Conservation (phyloP, 108 stramenopile species). For the Cyclotella atomus region DNA sequence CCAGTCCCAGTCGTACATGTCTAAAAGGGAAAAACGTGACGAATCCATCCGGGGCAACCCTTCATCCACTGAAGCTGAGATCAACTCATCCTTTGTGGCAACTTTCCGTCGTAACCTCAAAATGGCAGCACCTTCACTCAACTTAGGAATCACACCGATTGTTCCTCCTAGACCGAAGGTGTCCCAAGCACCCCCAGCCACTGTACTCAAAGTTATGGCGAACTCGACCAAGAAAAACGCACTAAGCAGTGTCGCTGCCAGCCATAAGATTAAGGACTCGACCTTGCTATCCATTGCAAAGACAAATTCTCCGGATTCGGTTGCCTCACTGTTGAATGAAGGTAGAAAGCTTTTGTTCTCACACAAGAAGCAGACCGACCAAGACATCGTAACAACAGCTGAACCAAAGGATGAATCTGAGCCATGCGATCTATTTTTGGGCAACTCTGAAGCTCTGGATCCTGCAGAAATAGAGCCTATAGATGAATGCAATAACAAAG, state of each 20-base stretch:
- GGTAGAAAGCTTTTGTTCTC: constrained; percentile 12
- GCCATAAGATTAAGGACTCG: background rate
- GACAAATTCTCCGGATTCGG: constrained; percentile 35
- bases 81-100: background rate
- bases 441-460: too few species aligned
- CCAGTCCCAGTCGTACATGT: too few species aligned
- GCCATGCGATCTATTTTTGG: too few species aligned
- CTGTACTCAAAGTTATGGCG: background rate
- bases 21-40: constrained; percentile 3
- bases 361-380: too few species aligned
- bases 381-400: too few species aligned
- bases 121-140: background rate
- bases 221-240: background rate
- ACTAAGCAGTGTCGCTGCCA: background rate
- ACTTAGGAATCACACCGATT: constrained; percentile 3
- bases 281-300: background rate
- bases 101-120: too few species aligned
- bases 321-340: constrained; percentile 17
- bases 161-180: background rate
- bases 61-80: too few species aligned
- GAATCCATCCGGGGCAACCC: background rate
- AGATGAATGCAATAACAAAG: too few species aligned
- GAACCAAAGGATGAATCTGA: too few species aligned
- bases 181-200: background rate
- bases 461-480: background rate